Conservation (phyloP, 164 flowering plant species). For the Chimonanthus praecox region DNA sequence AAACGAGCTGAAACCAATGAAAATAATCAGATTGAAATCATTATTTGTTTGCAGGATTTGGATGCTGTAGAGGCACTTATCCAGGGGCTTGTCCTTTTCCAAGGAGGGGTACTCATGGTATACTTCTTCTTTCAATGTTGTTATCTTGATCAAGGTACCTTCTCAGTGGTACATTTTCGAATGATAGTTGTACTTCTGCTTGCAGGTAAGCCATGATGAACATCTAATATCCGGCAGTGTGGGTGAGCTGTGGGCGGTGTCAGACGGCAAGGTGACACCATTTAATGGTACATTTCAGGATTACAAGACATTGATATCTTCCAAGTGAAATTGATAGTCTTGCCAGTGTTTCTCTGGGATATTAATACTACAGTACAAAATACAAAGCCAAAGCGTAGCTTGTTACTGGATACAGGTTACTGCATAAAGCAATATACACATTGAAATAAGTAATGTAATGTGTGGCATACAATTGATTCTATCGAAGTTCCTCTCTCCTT, state of each 20-base stretch:
- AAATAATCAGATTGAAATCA: neutral
- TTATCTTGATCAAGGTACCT: neutral
- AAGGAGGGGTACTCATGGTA: conserved; percentile 99
- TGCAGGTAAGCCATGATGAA: conserved; percentile 98
- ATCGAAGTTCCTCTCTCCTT: too few relatives aligned
- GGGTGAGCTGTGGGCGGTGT: conserved; percentile 92
- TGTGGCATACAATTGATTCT: too few relatives aligned
- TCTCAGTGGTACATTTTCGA: neutral
- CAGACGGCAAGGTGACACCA: conserved; percentile 66
- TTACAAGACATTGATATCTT: conserved; percentile 74
- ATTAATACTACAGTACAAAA: neutral
- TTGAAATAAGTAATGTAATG: neutral
- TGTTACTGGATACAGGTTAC: neutral
- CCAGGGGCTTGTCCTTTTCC: conserved; percentile 96
- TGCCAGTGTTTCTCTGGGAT: neutral
- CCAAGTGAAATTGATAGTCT: neutral
- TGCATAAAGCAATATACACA: neutral
- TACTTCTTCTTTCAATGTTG: neutral
- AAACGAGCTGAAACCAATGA: neutral
- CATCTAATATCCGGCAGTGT: conserved; percentile 97
- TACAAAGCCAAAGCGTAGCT: neutral
- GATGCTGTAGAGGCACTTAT: conserved; percentile 99
- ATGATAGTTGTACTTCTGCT: neutral
- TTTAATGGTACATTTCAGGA: conserved; percentile 83
- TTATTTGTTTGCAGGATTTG: conserved; percentile 56